Evolutionary conservation across 371 early-diverging fungal species (phyloP).

Genomic region (Capillidium rhysosporum): DNA sequence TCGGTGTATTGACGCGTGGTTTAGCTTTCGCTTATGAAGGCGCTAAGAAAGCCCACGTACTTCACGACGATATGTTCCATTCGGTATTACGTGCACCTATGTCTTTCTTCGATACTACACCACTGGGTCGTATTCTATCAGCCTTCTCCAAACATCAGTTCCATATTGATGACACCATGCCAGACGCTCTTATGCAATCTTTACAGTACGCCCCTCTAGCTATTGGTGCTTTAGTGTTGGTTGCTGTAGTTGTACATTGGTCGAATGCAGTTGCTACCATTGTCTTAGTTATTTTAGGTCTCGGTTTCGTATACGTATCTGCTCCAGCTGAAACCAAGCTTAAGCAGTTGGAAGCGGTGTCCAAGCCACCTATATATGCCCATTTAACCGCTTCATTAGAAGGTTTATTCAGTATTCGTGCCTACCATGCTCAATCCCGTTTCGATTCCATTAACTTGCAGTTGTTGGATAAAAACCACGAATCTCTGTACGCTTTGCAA

Average conservation of each 20-base stretch:
- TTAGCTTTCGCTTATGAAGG: conserved; percentile 14
- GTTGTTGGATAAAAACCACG: conserved; percentile 34
- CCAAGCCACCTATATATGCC: conserved; percentile 44
- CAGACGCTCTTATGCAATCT: conserved; percentile 12
- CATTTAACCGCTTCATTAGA: conserved; percentile 51
- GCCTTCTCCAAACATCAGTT: conserved; percentile 53
- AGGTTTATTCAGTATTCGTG: conserved; percentile 43
- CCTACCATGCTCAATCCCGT: conserved; percentile 28
- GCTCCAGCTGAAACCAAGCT: conserved; percentile 21
- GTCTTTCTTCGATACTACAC: conserved; percentile 58
- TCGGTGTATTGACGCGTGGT: conserved; percentile 19
- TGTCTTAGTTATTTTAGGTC: conserved; percentile 10
- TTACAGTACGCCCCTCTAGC: conserved; percentile 33
- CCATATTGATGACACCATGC: conserved; percentile 41
- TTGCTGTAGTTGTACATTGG: conserved; percentile 31
- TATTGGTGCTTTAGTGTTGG: conserved; percentile 28
- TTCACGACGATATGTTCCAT: conserved; percentile 24
- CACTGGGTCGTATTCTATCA: conserved; percentile 48
- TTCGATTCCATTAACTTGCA: conserved; percentile 27
- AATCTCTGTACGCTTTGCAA: conserved; percentile 20
- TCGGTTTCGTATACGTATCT: conserved; percentile 10
- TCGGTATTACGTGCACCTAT: conserved; percentile 39
- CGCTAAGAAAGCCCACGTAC: conserved; percentile 15
- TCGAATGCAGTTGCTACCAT: conserved; percentile 22
- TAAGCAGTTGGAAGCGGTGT: conserved; percentile 63